A percentile compares a stretch with the other conserved stretches of the same genome.
Evolutionary conservation across 129 eudicot genomes (phyloP).

Genomic region (Erigeron canadensis): DNA sequence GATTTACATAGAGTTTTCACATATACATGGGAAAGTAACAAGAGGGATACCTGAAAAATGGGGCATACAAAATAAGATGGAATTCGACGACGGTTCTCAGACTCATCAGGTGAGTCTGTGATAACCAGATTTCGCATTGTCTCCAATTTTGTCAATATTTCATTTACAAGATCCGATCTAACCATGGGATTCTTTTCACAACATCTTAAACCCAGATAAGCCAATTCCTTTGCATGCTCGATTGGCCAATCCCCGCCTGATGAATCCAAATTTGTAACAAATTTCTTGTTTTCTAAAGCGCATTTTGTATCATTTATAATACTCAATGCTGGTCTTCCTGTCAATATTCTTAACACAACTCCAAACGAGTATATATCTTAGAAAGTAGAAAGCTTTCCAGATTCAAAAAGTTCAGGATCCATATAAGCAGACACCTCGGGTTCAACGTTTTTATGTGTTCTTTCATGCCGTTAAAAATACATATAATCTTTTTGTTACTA

Average conservation of each 20-base stretch:
- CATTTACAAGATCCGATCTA: conserved; percentile 57
- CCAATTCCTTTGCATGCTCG: conserved; percentile 46
- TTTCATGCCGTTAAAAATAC: too few species aligned
- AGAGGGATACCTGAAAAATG: conserved; percentile 65
- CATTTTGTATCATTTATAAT: conserved; percentile 52
- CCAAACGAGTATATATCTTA: conserved; percentile 89
- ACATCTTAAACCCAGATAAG: conserved; percentile 65
- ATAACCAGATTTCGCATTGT: conserved; percentile 37
- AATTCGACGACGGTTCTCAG: conserved; percentile 40
- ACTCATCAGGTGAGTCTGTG: conserved; percentile 29
- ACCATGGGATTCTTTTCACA: conserved; percentile 44
- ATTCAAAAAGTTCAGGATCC: conserved; percentile 56
- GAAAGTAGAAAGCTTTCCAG: conserved; percentile 48
- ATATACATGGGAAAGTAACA: not conserved
- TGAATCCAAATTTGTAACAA: conserved; percentile 49
- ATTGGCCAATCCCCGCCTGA: conserved; percentile 91
- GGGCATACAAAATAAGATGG: conserved; percentile 94
- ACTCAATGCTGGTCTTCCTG: conserved; percentile 55
- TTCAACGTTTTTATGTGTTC: conserved; percentile 16
- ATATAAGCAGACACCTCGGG: conserved; percentile 33
- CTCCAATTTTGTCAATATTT: conserved; percentile 58
- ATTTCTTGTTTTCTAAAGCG: conserved; percentile 56
- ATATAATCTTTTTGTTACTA: too few species aligned
- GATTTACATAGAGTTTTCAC: not conserved
- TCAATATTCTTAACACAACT: conserved; percentile 54